Evolutionary conservation across 2,329 filamentous ascomycete genomes (phyloP).

Genomic region (Diaporthe aspalathi): DNA sequence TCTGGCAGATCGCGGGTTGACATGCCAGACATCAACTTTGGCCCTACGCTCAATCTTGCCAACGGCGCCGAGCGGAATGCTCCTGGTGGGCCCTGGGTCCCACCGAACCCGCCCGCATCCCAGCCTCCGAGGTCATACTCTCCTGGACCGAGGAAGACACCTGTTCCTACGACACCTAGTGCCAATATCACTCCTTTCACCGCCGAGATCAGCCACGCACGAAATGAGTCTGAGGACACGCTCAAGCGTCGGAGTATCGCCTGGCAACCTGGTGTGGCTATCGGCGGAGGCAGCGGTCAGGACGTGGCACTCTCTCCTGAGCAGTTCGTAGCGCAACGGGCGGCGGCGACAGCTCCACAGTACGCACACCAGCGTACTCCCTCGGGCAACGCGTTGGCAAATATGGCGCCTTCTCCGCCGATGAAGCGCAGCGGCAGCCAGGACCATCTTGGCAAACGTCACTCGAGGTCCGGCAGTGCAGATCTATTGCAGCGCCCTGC

Average conservation of each 20-base stretch:
- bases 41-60: constrained; percentile 74
- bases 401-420: constrained; percentile 56
- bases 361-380: constrained; percentile 71
- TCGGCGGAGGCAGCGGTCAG: constrained; percentile 58
- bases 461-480: constrained; percentile 61
- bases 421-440: constrained; percentile 53
- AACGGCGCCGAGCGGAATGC: constrained; percentile 31
- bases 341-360: constrained; percentile 65
- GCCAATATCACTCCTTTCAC: constrained; percentile 38
- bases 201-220: constrained; percentile 52
- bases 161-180: constrained; percentile 39
- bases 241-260: constrained; percentile 71
- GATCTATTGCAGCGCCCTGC: constrained; percentile 63
- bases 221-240: constrained; percentile 64
- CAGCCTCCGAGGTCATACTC: constrained; percentile 48
- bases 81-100: constrained; percentile 34
- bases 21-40: constrained; percentile 85
- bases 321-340: constrained; percentile 85
- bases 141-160: constrained; percentile 44
- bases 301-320: constrained; percentile 76
- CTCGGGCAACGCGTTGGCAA: constrained; percentile 62
- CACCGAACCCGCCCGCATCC: constrained; percentile 42
- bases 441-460: constrained; percentile 51
- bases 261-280: constrained; percentile 80
- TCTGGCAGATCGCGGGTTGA: constrained; percentile 51